These are phyloP conservation scores for Flammula alnicola DNA, from an alignment of 1,284 basidiomycete genomes.

Conservation along the genomic window DNA sequence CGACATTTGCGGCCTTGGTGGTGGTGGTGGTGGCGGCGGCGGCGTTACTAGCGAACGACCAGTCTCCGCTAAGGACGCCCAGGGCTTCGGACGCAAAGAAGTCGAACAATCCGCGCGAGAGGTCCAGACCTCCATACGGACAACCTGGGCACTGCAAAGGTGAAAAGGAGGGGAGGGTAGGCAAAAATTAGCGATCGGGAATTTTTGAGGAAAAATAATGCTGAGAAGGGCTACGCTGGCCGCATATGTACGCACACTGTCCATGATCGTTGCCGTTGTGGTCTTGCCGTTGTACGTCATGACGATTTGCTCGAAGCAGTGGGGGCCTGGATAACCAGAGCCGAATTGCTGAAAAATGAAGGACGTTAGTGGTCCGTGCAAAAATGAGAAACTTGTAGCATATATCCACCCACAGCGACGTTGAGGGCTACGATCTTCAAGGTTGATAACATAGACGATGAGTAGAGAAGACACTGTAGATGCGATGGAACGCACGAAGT, in stretches of 20 bases:
- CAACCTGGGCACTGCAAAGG: conserved; percentile 68
- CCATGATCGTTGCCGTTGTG: conserved; percentile 63
- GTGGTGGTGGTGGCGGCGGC: conserved; percentile 8
- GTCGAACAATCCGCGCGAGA: conserved; percentile 75
- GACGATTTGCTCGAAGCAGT: conserved; percentile 66
- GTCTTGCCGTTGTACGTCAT: conserved; percentile 69
- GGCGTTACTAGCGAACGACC: conserved; percentile 45
- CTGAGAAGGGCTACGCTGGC: too few species aligned
- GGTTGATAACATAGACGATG: background rate
- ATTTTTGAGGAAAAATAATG: conserved; percentile 2
- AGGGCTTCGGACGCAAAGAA: conserved; percentile 51
- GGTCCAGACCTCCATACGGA: conserved; percentile 75
- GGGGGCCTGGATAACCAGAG: conserved; percentile 55
- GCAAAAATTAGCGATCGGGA: background rate
- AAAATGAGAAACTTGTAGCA: background rate
- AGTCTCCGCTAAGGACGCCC: conserved; percentile 65
- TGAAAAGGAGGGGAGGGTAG: conserved; percentile 4
- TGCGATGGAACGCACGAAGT: conserved; percentile 45
- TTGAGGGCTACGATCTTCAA: conserved; percentile 46
- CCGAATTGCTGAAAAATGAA: conserved; percentile 46
- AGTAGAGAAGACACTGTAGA: background rate
- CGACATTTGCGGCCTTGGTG: conserved; percentile 12
- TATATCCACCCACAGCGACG: conserved; percentile 25
- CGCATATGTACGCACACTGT: conserved; percentile 58
- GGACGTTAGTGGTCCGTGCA: too few species aligned